phyloP scores from a whole-genome alignment of 2,329 filamentous ascomycete species.

The Aspergillus awamori region DNA sequence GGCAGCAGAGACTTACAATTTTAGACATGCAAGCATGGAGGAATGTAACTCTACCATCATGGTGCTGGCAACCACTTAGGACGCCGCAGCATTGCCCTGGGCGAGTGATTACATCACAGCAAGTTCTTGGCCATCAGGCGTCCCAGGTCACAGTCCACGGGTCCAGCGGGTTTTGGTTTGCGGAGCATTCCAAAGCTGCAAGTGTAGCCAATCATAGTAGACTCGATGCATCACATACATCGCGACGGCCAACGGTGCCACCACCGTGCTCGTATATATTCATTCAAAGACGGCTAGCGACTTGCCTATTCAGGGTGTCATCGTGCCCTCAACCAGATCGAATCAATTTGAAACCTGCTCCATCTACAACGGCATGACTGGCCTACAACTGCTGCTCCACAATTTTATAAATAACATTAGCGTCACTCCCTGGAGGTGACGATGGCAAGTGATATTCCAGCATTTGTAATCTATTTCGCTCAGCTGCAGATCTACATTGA shows the following conservation, averaged over 20 bases:
- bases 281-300: neutral
- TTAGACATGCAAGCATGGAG: neutral
- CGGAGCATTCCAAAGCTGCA: neutral
- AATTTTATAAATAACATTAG: neutral
- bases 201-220: neutral
- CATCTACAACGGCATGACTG: neutral
- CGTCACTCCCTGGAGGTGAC: neutral
- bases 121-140: neutral
- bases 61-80: neutral
- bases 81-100: neutral
- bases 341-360: neutral
- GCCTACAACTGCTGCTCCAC: neutral
- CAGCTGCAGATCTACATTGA: neutral
- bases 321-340: neutral
- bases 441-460: neutral
- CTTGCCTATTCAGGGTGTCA: neutral
- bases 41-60: neutral
- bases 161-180: neutral
- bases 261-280: neutral
- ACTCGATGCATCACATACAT: neutral
- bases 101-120: neutral
- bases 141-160: neutral
- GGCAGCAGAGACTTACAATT: neutral
- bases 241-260: neutral
- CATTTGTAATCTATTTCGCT: neutral